Conservation (phyloP, 2,329 filamentous ascomycete species). For the Colletotrichum tabaci region DNA sequence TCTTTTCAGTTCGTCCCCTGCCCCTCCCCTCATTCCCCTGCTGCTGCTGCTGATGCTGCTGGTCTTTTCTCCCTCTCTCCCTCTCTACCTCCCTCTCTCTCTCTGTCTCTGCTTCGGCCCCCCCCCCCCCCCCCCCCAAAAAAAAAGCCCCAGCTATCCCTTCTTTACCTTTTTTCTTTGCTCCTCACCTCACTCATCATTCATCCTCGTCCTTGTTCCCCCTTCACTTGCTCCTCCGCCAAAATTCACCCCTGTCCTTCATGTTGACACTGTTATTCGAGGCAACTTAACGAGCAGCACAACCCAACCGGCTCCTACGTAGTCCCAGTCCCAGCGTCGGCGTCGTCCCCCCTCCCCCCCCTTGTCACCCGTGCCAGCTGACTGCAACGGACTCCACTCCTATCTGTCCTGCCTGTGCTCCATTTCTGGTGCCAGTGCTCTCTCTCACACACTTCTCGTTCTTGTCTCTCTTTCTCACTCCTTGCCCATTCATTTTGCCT, state of each 20-base stretch:
- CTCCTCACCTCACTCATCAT: background rate
- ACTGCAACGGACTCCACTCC: conserved; percentile 41
- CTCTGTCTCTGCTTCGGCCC: background rate
- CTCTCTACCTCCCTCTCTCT: background rate
- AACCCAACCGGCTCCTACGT: conserved; percentile 26
- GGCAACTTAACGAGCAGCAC: conserved; percentile 4
- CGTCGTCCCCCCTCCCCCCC: conserved; percentile 2
- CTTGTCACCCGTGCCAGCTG: conserved; percentile 43
- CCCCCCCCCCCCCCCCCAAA: background rate
- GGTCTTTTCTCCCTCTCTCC: background rate
- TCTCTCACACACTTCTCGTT: conserved; percentile 5
- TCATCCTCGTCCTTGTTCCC: background rate
- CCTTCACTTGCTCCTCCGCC: conserved; percentile 22
- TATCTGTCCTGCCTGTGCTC: conserved; percentile 39
- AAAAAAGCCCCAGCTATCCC: background rate
- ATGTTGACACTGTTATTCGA: conserved; percentile 38
- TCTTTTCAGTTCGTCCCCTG: background rate
- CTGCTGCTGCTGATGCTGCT: too few species aligned
- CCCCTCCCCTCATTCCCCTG: background rate
- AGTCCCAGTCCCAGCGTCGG: conserved; percentile 1
- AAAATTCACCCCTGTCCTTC: conserved; percentile 27
- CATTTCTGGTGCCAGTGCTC: conserved; percentile 16
- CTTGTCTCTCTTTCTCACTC: conserved; percentile 38
- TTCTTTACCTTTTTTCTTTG: background rate
- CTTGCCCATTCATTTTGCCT: conserved; percentile 9